These are phyloP conservation scores for Carex arenaria DNA, from an alignment of 202 grass and related monocot genomes.

Conservation along the genomic window DNA sequence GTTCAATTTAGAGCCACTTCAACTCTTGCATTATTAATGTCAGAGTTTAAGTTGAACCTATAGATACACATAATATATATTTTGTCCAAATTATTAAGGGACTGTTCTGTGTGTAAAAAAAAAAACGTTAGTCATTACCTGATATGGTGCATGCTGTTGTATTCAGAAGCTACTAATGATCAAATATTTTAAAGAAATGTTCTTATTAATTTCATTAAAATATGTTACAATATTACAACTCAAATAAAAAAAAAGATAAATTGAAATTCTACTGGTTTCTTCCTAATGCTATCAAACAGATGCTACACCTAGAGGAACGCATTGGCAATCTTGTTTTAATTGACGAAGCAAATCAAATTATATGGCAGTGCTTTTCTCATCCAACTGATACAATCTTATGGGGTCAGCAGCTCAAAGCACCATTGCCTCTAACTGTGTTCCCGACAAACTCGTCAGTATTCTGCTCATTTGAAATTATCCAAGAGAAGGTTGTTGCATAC, in stretches of 20 bases:
- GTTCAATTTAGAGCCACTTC: neutral
- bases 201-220: neutral
- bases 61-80: neutral
- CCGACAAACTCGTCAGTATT: constrained; percentile 14
- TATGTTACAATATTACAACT: neutral
- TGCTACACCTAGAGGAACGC: constrained; percentile 27
- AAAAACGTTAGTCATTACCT: neutral
- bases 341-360: constrained; percentile 32
- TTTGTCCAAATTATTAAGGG: neutral
- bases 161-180: neutral
- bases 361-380: constrained; percentile 52
- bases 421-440: neutral
- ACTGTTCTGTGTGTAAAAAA: neutral
- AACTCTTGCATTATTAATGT: neutral
- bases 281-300: constrained; percentile 26
- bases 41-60: neutral
- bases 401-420: constrained; percentile 32
- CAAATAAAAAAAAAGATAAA: neutral
- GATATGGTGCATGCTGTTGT: neutral
- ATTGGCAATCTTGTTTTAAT: constrained; percentile 49
- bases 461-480: constrained; percentile 51
- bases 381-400: constrained; percentile 40
- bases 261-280: neutral
- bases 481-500: constrained; percentile 43
- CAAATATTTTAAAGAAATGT: neutral